A percentile compares a stretch with the other conserved stretches of the same genome.
Conservation (phyloP, 1,139 yeast species). For the Suhomyces bribrorum region DNA sequence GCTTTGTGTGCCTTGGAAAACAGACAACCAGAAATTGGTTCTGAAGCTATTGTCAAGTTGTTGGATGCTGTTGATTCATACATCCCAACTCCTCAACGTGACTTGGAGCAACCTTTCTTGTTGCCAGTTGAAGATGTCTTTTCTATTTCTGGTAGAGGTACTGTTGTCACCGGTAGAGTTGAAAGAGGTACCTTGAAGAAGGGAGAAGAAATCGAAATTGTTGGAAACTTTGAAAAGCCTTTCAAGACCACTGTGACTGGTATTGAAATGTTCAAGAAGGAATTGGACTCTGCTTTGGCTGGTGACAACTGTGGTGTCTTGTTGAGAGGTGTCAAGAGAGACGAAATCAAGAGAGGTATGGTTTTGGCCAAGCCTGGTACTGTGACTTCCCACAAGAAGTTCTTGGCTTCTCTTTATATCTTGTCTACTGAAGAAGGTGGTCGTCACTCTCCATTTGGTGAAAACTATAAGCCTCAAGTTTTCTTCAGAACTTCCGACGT, state of each 20-base stretch:
- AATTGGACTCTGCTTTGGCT: conserved; percentile 94
- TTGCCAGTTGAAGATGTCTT: conserved; percentile 98
- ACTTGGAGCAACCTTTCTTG: conserved; percentile 92
- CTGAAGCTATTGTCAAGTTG: conserved; percentile 76
- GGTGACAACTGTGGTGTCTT: conserved; percentile 99
- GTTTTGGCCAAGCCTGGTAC: conserved; percentile 92
- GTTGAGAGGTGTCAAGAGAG: conserved; percentile 98
- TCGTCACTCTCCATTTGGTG: conserved; percentile 96
- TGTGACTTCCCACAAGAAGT: conserved; percentile 89
- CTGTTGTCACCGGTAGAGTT: conserved; percentile 98
- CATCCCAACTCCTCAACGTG: conserved; percentile 97
- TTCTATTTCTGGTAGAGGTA: conserved; percentile 99
- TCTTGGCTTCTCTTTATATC: conserved; percentile 90
- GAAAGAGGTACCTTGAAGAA: conserved; percentile 96
- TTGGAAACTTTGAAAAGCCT: conserved; percentile 86
- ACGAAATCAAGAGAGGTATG: conserved; percentile 97
- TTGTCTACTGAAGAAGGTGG: conserved; percentile 99
- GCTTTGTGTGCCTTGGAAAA: conserved; percentile 95
- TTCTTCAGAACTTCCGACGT: conserved; percentile 96
- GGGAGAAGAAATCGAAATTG: conserved; percentile 98
- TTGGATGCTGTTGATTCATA: conserved; percentile 90
- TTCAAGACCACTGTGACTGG: conserved; percentile 95
- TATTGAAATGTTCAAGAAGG: conserved; percentile 99
- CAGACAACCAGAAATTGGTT: conserved; percentile 89
- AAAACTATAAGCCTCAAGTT: conserved; percentile 97